These are phyloP conservation scores for Ceratocystis lukuohia DNA, from an alignment of 2,329 filamentous ascomycete genomes.

Conservation along the genomic window DNA sequence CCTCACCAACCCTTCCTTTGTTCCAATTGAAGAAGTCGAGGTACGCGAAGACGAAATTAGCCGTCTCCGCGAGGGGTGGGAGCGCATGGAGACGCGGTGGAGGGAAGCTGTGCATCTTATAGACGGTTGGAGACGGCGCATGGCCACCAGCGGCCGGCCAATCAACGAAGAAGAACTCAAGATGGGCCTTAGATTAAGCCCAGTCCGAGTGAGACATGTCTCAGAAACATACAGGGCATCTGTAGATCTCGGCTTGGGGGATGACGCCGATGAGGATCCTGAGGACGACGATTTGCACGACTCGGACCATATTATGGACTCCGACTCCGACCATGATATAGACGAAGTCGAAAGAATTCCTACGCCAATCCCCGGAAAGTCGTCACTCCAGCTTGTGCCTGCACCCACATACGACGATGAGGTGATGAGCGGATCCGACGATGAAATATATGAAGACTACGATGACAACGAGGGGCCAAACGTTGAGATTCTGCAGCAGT, in stretches of 20 bases:
- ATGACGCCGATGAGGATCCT: constrained; percentile 20
- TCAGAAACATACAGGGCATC: constrained; percentile 32
- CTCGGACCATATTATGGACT: constrained; percentile 7
- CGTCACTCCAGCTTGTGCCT: constrained; percentile 14
- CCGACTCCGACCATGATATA: constrained; percentile 29
- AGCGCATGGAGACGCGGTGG: constrained; percentile 87
- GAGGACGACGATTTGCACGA: constrained; percentile 10
- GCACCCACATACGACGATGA: constrained; percentile 23
- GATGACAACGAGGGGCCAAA: constrained; percentile 32
- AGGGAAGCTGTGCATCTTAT: constrained; percentile 81
- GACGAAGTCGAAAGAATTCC: constrained; percentile 1
- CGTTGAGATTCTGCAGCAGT: constrained; percentile 34
- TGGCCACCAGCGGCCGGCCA: constrained; percentile 55
- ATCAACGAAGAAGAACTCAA: constrained; percentile 56
- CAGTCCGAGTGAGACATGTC: constrained; percentile 41
- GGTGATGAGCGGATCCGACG: constrained; percentile 24
- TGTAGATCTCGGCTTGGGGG: constrained; percentile 19
- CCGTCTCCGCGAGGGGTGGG: constrained; percentile 71
- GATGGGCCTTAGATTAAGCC: constrained; percentile 52
- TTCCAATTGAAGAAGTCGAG: constrained; percentile 86
- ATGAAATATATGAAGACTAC: constrained; percentile 31
- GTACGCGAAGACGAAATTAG: constrained; percentile 84
- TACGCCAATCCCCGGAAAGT: constrained; percentile 8
- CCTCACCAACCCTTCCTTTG: constrained; percentile 90
- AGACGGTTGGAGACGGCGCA: constrained; percentile 77